These are phyloP conservation scores for Geranium brycei DNA, from an alignment of 345 rosid genomes.

Conservation along the genomic window DNA sequence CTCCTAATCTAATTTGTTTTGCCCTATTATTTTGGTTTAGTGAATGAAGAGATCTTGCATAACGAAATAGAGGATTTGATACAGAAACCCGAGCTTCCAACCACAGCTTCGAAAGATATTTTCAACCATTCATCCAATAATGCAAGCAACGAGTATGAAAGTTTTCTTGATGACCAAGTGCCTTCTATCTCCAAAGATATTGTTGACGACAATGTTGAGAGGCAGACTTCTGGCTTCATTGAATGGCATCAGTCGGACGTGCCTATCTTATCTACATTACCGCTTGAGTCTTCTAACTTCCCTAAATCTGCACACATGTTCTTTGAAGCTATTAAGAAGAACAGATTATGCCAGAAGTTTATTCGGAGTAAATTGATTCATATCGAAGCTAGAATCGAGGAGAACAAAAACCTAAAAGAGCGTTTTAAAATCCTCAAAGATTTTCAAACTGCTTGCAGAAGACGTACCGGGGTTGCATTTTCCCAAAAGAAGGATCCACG, in stretches of 20 bases:
- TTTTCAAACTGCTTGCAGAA: slow-evolving; percentile 63
- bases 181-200: slow-evolving; percentile 10
- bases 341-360: slow-evolving; percentile 69
- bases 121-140: slow-evolving; percentile 22
- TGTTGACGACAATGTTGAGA: slow-evolving; percentile 20
- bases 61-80: slow-evolving; percentile 17
- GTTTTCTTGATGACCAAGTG: slow-evolving; percentile 24
- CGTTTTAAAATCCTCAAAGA: slow-evolving; percentile 59
- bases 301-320: slow-evolving; percentile 60
- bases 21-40: neutral
- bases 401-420: slow-evolving; percentile 60
- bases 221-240: slow-evolving; percentile 13
- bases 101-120: slow-evolving; percentile 15
- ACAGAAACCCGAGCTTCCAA: slow-evolving; percentile 17
- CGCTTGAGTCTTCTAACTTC: slow-evolving; percentile 30
- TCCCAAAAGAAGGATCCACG: slow-evolving; percentile 67
- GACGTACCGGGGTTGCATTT: slow-evolving; percentile 44
- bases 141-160: slow-evolving; percentile 29
- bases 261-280: slow-evolving; percentile 17
- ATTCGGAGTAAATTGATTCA: slow-evolving; percentile 48
- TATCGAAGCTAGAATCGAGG: slow-evolving; percentile 70
- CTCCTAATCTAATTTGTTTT: neutral
- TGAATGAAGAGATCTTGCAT: slow-evolving; percentile 20
- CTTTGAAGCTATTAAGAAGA: slow-evolving; percentile 66
- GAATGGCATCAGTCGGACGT: slow-evolving; percentile 22